Base-by-base conservation (phyloP, 768 basidiomycete species). In the Trametes elegans region DNA sequence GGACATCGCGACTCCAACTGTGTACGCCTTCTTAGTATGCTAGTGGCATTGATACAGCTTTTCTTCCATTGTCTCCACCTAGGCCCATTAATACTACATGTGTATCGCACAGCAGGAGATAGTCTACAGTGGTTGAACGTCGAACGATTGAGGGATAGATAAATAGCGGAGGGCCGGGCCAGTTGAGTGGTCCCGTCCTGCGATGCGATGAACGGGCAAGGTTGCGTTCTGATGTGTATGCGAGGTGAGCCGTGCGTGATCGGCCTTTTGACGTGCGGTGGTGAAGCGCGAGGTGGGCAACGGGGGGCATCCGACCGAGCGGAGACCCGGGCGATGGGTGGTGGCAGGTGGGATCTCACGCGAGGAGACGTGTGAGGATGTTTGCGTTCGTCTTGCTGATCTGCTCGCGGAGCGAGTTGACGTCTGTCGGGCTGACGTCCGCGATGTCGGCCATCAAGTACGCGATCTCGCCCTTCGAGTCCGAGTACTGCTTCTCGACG, bases 401-500 rank as follows among this genome's bases (percentile, higher is more conserved):
- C 51, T 79, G 75, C 59, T 87, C 86, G 73, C 83, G 87, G 46
- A 98, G 78, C 64, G 76, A 83, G 65, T 83, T 84, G 61, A 96
- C 77, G 66, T 97, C 91, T 50, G 77, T 75, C 56, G 83, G 80
- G 67, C 89, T 90, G 62, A 98, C 94, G 60, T 92, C 83, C 19
- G 90, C 86, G 61, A 99, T 98, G 70, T 99, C 97, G 11, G 95
- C 95, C 85, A 99, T 88, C 59, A 99, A 81, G 72, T 98, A 98
- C 23, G 95, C 93, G 45, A 93, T 73, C 48, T 93, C 91, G 57
- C 89, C 90, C 74, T 93, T 93, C 41, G 92, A 93, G 68, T 99
- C 97, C n/a, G 96, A 94, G 73, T 88, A 98, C 74, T 98, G 97
- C 77, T 98, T 98, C 74, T 96, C 94, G 69, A 99, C 95, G 72